Conservation (phyloP, 2,329 filamentous ascomycete species). For the Amauroascus niger region DNA sequence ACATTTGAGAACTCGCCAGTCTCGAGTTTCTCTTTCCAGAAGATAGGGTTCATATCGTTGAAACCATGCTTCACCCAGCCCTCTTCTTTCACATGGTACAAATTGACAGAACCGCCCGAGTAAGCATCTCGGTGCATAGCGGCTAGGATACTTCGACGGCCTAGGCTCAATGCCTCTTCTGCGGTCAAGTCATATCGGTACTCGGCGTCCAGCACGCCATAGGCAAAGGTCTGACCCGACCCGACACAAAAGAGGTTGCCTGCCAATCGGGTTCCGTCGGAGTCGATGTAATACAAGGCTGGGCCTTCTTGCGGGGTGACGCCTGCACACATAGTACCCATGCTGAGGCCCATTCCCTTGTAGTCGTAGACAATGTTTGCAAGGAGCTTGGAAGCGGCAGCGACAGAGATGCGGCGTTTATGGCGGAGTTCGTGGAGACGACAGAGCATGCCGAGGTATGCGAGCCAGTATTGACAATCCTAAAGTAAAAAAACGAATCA, state of each 20-base stretch:
- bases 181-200: slow-evolving; percentile 82
- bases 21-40: slow-evolving; percentile 98
- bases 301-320: slow-evolving; percentile 86
- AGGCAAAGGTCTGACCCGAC: slow-evolving; percentile 96
- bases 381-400: slow-evolving; percentile 94
- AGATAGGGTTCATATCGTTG: slow-evolving; percentile 95
- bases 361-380: slow-evolving; percentile 97
- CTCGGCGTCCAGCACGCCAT: slow-evolving; percentile 92
- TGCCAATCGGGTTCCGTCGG: slow-evolving; percentile 80
- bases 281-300: slow-evolving; percentile 98
- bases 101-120: slow-evolving; percentile 95
- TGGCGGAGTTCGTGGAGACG: slow-evolving; percentile 97
- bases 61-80: slow-evolving; percentile 99
- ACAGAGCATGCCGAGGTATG: slow-evolving; percentile 98
- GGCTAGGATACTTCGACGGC: slow-evolving; percentile 82
- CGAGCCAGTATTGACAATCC: slow-evolving; percentile 99
- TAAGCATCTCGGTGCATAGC: slow-evolving; percentile 97
- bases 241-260: slow-evolving; percentile 98
- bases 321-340: slow-evolving; percentile 99
- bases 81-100: slow-evolving; percentile 98
- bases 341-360: slow-evolving; percentile 97
- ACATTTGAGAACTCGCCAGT: slow-evolving; percentile 98
- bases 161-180: slow-evolving; percentile 83
- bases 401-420: slow-evolving; percentile 96
- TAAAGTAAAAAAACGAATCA: slow-evolving; percentile 24